Base-by-base conservation (phyloP, 805 yeast genomes). In the Clavispora vitiphila region DNA sequence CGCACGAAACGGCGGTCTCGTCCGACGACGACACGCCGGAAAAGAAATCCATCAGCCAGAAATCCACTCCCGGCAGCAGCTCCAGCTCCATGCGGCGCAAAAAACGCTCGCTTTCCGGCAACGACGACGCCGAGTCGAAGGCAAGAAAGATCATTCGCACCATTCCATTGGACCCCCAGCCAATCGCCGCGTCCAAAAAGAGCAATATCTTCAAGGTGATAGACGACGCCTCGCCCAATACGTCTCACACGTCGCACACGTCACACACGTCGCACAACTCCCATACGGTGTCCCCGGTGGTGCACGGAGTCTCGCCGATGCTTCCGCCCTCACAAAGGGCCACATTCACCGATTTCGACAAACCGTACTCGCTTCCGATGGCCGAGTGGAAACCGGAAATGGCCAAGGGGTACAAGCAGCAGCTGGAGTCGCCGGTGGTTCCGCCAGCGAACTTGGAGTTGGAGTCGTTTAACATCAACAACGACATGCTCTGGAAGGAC, bases 121-220 rank as follows among this genome's bases (percentile, higher is more conserved):
- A 78, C 5, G 65, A 72, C 30, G 75, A 83, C 55, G 86, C 87
- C 1, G 91, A 82, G 55, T 73, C 78, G 20, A 77, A 81, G 36
- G 93, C 91, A 1, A 70, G 93, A 48, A 78, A 75, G 55, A 82
- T 86, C 47, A 86, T 86, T 35, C 74, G 80, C 37, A 86, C 90
- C 0, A 81, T 86, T 50, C 95, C 95, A 2, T 64, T 86, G 48
- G 95, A 86, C 58, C 95, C 95, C 0, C 82, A 77, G 40, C 95
- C 95, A 5, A 86, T 86, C 23, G 61, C 78, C 3, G 68, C 62
- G 0, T 42, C 58, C 16, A 65, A 62, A 45, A 52, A 72, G 45
- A 62, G 71, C 45, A 53, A 61, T 16, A 61, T 67, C 9, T 66
- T 68, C 54, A 67, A 64, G 44, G 60, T 67, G 11, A 68, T 65